phyloP scores from a whole-genome alignment of 768 basidiomycete genomes.

The Gloeostereum incarnatum region DNA sequence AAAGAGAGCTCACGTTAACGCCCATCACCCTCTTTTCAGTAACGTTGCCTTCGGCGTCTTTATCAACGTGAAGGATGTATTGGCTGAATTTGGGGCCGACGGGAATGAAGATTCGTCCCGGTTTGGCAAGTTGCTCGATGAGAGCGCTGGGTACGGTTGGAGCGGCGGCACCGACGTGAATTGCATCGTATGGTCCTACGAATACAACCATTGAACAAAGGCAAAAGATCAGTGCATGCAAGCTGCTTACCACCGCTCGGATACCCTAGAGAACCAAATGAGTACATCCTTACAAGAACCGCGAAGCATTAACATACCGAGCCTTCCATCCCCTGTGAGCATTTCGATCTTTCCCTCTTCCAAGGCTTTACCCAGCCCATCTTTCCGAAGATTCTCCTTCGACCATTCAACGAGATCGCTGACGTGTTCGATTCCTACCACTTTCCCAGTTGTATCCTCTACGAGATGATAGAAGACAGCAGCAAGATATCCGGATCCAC shows the following conservation, averaged over 20 bases:
- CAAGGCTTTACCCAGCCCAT: slow-evolving; percentile 50
- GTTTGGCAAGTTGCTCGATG: slow-evolving; percentile 66
- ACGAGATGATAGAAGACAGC: slow-evolving; percentile 78
- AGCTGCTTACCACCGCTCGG: slow-evolving; percentile 19
- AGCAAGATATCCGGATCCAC: slow-evolving; percentile 80
- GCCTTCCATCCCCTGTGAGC: slow-evolving; percentile 70
- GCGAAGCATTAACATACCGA: slow-evolving; percentile 35
- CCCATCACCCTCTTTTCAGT: slow-evolving; percentile 62
- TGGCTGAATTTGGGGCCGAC: slow-evolving; percentile 42
- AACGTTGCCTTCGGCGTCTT: slow-evolving; percentile 42
- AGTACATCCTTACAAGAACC: background rate
- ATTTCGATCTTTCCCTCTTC: slow-evolving; percentile 51
- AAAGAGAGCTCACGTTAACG: slow-evolving; percentile 55
- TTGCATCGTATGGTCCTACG: slow-evolving; percentile 66
- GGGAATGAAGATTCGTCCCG: slow-evolving; percentile 89
- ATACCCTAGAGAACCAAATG: slow-evolving; percentile 21
- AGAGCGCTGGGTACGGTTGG: slow-evolving; percentile 61
- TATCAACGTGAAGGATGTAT: slow-evolving; percentile 10
- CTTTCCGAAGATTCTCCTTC: slow-evolving; percentile 53
- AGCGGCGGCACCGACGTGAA: slow-evolving; percentile 93
- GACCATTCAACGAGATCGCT: slow-evolving; percentile 66
- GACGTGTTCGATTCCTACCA: slow-evolving; percentile 91
- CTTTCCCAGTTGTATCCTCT: slow-evolving; percentile 37
- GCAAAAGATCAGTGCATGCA: background rate
- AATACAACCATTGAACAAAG: background rate